Percentiles rank a stretch among this genome's conserved stretches.
Evolutionary conservation across 441 rosid species (phyloP).

Genomic region (Macaranga tanarius): DNA sequence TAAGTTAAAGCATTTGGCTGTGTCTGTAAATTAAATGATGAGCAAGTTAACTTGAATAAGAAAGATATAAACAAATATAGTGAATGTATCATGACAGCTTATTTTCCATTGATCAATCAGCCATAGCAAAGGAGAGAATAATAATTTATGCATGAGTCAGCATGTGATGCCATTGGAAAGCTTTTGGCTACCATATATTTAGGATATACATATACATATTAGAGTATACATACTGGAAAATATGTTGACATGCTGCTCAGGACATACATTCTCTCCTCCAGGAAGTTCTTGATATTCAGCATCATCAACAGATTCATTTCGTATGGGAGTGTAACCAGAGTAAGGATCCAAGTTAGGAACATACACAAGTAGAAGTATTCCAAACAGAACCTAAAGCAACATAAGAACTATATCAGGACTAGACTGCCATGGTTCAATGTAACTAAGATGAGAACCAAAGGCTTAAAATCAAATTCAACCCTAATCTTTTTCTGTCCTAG

Average conservation of each 20-base stretch:
- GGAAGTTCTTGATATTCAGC: slow-evolving; percentile 87
- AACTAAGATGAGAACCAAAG: slow-evolving; percentile 10
- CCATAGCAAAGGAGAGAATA: slow-evolving; percentile 5
- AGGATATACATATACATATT: slow-evolving; percentile 2
- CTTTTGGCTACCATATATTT: background rate
- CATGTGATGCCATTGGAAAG: slow-evolving; percentile 11
- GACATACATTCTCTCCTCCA: slow-evolving; percentile 85
- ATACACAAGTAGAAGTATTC: slow-evolving; percentile 69
- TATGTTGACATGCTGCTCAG: slow-evolving; percentile 76
- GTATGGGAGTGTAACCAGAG: slow-evolving; percentile 74
- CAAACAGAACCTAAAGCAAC: slow-evolving; percentile 70
- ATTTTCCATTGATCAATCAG: slow-evolving; percentile 10
- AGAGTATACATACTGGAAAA: slow-evolving; percentile 67
- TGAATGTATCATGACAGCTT: background rate
- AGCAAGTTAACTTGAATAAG: background rate
- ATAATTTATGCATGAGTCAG: slow-evolving; percentile 4
- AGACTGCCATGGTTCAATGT: background rate
- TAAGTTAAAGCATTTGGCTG: background rate
- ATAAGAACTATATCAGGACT: slow-evolving; percentile 23
- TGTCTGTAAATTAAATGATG: background rate
- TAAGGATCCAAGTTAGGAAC: slow-evolving; percentile 86
- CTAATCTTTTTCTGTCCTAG: background rate
- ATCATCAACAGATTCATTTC: slow-evolving; percentile 51
- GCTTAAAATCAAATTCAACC: background rate
- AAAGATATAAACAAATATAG: background rate